These are phyloP conservation scores for Rhodotorula glutinis DNA, from an alignment of 1,284 basidiomycete species.

Conservation along the genomic window DNA sequence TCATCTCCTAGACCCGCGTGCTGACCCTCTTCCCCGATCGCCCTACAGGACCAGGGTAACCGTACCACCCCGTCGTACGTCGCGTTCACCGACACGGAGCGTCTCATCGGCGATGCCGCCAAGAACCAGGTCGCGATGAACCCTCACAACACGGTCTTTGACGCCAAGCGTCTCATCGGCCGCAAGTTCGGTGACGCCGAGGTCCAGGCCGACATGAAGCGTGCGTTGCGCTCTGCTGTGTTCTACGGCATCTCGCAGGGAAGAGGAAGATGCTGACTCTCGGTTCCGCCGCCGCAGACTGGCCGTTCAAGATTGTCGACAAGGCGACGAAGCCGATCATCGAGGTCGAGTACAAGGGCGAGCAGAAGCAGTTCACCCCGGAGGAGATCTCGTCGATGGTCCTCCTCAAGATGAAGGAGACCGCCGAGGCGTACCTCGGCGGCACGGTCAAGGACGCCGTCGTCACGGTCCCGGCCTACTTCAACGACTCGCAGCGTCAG, in stretches of 20 bases:
- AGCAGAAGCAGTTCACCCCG: constrained; percentile 88
- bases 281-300: constrained; percentile 38
- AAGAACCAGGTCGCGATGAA: constrained; percentile 64
- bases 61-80: constrained; percentile 93
- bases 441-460: constrained; percentile 71
- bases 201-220: constrained; percentile 92
- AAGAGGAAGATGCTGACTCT: background rate
- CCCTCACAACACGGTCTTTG: constrained; percentile 69
- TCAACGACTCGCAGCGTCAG: constrained; percentile 95
- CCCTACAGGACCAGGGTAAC: constrained; percentile 83
- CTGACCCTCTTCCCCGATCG: background rate
- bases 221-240: constrained; percentile 40
- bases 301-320: constrained; percentile 82
- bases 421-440: constrained; percentile 94
- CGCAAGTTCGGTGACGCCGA: constrained; percentile 79
- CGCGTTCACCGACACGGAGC: constrained; percentile 87
- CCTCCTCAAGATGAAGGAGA: constrained; percentile 93
- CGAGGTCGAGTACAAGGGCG: constrained; percentile 82
- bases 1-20: too few species aligned
- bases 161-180: constrained; percentile 86
- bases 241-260: too few species aligned
- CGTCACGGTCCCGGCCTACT: constrained; percentile 80
- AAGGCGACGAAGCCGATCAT: constrained; percentile 83
- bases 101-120: constrained; percentile 91
- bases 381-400: constrained; percentile 99